phyloP scores from a whole-genome alignment of 2,329 filamentous ascomycete species.

The Blumeria graminis region DNA sequence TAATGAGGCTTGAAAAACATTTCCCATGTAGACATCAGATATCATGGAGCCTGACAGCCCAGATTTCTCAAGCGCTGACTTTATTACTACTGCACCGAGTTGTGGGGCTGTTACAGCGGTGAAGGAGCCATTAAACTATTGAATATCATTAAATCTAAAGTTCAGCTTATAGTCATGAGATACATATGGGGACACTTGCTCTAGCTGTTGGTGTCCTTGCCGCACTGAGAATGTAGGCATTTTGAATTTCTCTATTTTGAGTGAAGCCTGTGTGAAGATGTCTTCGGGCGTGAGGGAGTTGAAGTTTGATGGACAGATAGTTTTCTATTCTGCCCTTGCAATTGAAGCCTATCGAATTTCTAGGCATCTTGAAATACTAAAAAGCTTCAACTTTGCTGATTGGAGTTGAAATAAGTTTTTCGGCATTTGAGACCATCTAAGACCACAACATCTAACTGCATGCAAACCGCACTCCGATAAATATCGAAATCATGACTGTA shows the following conservation, averaged over 20 bases:
- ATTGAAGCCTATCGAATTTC: too few relatives aligned
- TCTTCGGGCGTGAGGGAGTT: conserved; percentile 13
- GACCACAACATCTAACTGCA: too few relatives aligned
- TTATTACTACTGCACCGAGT: conserved; percentile 77
- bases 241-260: conserved; percentile 43
- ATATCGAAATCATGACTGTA: too few relatives aligned
- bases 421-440: too few relatives aligned
- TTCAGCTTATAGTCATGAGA: not conserved
- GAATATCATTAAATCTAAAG: not conserved
- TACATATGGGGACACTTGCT: conserved; percentile 22
- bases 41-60: conserved; percentile 59
- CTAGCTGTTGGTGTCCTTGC: conserved; percentile 76
- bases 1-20: conserved; percentile 62
- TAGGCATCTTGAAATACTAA: too few relatives aligned
- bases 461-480: too few relatives aligned
- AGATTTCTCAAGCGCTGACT: conserved; percentile 69
- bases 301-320: too few relatives aligned
- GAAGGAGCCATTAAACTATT: conserved; percentile 82
- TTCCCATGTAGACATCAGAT: conserved; percentile 91
- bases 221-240: conserved; percentile 84
- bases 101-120: conserved; percentile 61
- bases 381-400: too few relatives aligned
- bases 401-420: too few relatives aligned
- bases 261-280: conserved; percentile 26
- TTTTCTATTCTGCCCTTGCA: too few relatives aligned